These are phyloP conservation scores for Chenopodium formosanum DNA, from an alignment of 148 eudicot genomes.

Conservation along the genomic window DNA sequence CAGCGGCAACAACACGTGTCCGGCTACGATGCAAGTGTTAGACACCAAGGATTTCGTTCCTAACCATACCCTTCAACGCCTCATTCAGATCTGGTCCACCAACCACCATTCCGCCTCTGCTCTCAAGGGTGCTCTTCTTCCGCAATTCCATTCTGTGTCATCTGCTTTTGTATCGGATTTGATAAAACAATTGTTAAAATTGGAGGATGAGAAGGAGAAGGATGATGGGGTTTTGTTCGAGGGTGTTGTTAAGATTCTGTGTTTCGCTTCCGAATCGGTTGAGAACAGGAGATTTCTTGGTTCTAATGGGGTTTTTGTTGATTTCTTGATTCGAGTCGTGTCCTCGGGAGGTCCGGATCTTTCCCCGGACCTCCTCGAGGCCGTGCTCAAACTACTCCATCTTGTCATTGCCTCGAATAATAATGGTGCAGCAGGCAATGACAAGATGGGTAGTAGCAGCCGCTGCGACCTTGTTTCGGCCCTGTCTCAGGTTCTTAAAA, in stretches of 20 bases:
- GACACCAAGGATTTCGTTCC: slow-evolving; percentile 50
- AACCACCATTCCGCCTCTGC: slow-evolving; percentile 4
- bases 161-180: slow-evolving; percentile 22
- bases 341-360: slow-evolving; percentile 9
- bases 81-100: slow-evolving; percentile 70
- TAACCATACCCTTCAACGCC: slow-evolving; percentile 64
- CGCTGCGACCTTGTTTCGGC: neutral
- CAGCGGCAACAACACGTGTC: slow-evolving; percentile 73
- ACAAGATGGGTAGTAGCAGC: neutral
- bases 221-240: neutral
- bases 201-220: neutral
- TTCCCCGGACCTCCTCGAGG: slow-evolving; percentile 33
- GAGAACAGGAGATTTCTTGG: slow-evolving; percentile 40
- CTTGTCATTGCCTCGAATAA: slow-evolving; percentile 15
- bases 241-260: slow-evolving; percentile 29
- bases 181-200: slow-evolving; percentile 22
- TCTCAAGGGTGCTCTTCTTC: neutral
- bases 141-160: slow-evolving; percentile 22
- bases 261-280: slow-evolving; percentile 38
- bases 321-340: slow-evolving; percentile 16
- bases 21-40: slow-evolving; percentile 83
- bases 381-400: slow-evolving; percentile 30
- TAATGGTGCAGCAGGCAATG: neutral
- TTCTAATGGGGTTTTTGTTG: slow-evolving; percentile 20
- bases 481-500: slow-evolving; percentile 25